Conservation (phyloP, 2,329 filamentous ascomycete genomes). For the Dendryphion nanum region DNA sequence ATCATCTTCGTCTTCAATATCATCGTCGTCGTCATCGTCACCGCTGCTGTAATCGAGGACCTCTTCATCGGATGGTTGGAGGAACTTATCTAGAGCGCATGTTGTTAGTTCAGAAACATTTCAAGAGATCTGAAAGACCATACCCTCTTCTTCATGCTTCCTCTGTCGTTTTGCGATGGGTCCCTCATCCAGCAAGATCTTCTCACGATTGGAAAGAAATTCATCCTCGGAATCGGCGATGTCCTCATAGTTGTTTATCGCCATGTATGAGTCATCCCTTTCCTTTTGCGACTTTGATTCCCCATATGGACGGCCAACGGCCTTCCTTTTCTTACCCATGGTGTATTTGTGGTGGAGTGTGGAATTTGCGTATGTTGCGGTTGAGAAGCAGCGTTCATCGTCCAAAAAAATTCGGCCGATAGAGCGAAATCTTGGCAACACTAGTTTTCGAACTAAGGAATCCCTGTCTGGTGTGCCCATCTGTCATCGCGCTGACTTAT, state of each 20-base stretch:
- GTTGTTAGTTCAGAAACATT: neutral
- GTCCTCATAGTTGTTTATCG: constrained; percentile 67
- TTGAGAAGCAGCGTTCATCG: neutral
- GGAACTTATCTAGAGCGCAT: constrained; percentile 49
- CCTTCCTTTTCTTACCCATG: constrained; percentile 68
- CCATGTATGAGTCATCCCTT: constrained; percentile 54
- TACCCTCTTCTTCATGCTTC: constrained; percentile 66
- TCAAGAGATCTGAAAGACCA: constrained; percentile 10
- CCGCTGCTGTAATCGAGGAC: constrained; percentile 54
- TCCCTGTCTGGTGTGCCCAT: no score
- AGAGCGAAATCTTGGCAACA: constrained; percentile 33
- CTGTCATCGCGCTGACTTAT: no score
- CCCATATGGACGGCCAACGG: constrained; percentile 47
- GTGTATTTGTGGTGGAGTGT: constrained; percentile 6
- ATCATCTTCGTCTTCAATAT: constrained; percentile 34
- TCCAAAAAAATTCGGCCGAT: constrained; percentile 23
- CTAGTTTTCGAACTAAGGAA: no score
- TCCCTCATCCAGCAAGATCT: constrained; percentile 79
- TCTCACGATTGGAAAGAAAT: constrained; percentile 83
- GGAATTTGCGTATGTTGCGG: constrained; percentile 1
- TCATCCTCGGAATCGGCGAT: constrained; percentile 94
- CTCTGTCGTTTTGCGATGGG: constrained; percentile 75
- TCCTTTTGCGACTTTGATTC: constrained; percentile 34
- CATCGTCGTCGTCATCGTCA: constrained; percentile 46
- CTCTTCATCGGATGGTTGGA: constrained; percentile 63